Percentiles rank a stretch among this genome's conserved stretches.
These are phyloP conservation scores for Euphorbia celastroides DNA, from an alignment of 441 rosid species.

Conservation along the genomic window DNA sequence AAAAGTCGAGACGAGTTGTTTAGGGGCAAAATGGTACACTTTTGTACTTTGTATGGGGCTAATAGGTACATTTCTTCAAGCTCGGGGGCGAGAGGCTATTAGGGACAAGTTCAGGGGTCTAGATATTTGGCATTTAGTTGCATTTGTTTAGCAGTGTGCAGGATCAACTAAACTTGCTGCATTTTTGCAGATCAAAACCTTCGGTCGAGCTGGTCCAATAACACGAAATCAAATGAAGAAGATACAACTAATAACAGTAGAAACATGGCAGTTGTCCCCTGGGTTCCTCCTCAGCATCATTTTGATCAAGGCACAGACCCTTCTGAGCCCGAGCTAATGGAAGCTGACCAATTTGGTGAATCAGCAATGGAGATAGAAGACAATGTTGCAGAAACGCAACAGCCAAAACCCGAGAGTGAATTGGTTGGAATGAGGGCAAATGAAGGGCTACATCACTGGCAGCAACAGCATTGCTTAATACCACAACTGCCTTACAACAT, in stretches of 20 bases:
- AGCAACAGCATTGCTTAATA: constrained; percentile 55
- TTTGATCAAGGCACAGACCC: not conserved
- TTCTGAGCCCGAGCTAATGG: constrained; percentile 31
- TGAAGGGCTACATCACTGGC: constrained; percentile 40
- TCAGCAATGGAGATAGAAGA: constrained; percentile 65
- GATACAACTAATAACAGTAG: constrained; percentile 15
- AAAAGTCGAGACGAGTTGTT: too few species aligned
- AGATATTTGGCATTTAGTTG: too few species aligned
- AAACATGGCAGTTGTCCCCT: constrained; percentile 50
- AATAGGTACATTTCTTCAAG: too few species aligned
- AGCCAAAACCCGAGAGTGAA: constrained; percentile 15
- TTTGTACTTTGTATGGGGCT: too few species aligned
- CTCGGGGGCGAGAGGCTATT: too few species aligned
- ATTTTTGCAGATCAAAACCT: constrained; percentile 32
- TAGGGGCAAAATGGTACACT: too few species aligned
- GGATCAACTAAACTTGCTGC: not conserved
- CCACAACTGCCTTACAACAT: constrained; percentile 39
- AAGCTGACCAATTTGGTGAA: constrained; percentile 42
- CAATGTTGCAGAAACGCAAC: not conserved
- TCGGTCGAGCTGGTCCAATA: constrained; percentile 12
- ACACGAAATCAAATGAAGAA: constrained; percentile 21
- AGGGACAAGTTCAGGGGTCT: too few species aligned
- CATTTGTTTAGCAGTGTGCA: not conserved
- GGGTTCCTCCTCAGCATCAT: constrained; percentile 39
- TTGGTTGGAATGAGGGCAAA: constrained; percentile 16